phyloP scores from a whole-genome alignment of 2,329 filamentous ascomycete genomes.

The Lachnellula subtilissima region DNA sequence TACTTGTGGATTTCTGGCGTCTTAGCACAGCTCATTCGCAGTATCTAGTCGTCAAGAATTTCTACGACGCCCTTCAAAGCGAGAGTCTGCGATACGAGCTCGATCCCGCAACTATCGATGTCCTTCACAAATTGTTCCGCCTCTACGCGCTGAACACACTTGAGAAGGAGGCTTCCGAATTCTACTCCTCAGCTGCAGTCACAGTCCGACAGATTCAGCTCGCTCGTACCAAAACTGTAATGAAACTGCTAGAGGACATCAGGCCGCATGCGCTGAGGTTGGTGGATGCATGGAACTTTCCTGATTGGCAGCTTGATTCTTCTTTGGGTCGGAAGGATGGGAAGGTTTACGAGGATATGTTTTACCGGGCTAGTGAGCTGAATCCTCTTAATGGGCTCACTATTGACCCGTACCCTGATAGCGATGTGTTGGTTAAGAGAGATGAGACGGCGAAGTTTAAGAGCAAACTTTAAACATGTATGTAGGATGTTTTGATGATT shows the following conservation, averaged over 20 bases:
- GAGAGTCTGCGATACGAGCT: conserved; percentile 48
- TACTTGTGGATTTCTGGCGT: conserved; percentile 74
- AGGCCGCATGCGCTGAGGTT: conserved; percentile 67
- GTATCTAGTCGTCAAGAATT: conserved; percentile 75
- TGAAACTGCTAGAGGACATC: conserved; percentile 66
- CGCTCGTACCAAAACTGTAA: conserved; percentile 60
- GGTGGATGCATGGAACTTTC: conserved; percentile 71
- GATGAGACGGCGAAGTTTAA: conserved; percentile 43
- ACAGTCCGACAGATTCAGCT: conserved; percentile 70
- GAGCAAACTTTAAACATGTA: conserved; percentile 43
- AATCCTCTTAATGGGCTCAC: conserved; percentile 70
- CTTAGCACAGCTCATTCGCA: conserved; percentile 71
- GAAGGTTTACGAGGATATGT: conserved; percentile 74
- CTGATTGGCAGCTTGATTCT: conserved; percentile 73
- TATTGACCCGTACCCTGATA: conserved; percentile 68
- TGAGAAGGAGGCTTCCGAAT: conserved; percentile 65
- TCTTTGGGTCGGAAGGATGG: conserved; percentile 66
- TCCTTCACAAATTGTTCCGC: conserved; percentile 64
- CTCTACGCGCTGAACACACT: conserved; percentile 62
- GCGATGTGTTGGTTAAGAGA: conserved; percentile 55
- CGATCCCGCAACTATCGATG: conserved; percentile 49
- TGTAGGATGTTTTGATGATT: neutral
- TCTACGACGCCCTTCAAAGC: conserved; percentile 63
- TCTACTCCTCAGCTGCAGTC: conserved; percentile 65
- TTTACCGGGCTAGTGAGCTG: conserved; percentile 63